A percentile compares a stretch with the other conserved stretches of the same genome.
phyloP scores from a whole-genome alignment of 805 yeast genomes.

The Wickerhamiella brachini region DNA sequence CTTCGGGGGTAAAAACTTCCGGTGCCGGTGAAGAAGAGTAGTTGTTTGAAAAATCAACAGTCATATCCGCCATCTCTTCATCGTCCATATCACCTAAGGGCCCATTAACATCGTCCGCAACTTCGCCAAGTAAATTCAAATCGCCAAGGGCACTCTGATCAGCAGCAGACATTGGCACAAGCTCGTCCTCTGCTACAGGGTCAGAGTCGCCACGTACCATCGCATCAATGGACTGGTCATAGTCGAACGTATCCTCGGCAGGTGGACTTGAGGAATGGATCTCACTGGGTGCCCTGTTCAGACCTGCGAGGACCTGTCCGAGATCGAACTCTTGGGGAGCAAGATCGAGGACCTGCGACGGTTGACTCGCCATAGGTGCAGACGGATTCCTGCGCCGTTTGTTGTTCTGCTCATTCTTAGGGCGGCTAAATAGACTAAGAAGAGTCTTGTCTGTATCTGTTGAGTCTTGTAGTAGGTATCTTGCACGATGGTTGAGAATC shows the following conservation, averaged over 20 bases:
- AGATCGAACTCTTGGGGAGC: slow-evolving; percentile 1
- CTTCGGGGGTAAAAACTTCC: not conserved
- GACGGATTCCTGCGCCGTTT: not conserved
- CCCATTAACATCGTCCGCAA: not conserved
- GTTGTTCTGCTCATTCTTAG: not conserved
- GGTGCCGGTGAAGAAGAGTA: not conserved
- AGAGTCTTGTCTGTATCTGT: slow-evolving; percentile 3
- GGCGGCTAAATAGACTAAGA: not conserved
- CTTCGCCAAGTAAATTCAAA: not conserved
- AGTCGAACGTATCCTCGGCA: not conserved
- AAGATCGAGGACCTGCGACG: not conserved
- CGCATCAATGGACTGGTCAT: not conserved
- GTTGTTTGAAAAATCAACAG: not conserved
- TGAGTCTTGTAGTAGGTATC: slow-evolving; percentile 8
- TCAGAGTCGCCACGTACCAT: not conserved
- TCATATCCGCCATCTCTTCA: not conserved
- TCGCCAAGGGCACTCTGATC: not conserved
- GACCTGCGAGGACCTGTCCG: not conserved
- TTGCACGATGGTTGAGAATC: slow-evolving; percentile 9
- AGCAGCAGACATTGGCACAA: not conserved
- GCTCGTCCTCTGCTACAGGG: not conserved
- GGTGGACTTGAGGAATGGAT: not conserved
- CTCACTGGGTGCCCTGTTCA: not conserved
- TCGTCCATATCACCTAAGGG: not conserved
- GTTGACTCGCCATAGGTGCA: not conserved